A percentile compares a stretch with the other conserved stretches of the same genome.
These are phyloP conservation scores for Phytophthora colocasiae DNA, from an alignment of 352 stramenopile species.

Conservation along the genomic window DNA sequence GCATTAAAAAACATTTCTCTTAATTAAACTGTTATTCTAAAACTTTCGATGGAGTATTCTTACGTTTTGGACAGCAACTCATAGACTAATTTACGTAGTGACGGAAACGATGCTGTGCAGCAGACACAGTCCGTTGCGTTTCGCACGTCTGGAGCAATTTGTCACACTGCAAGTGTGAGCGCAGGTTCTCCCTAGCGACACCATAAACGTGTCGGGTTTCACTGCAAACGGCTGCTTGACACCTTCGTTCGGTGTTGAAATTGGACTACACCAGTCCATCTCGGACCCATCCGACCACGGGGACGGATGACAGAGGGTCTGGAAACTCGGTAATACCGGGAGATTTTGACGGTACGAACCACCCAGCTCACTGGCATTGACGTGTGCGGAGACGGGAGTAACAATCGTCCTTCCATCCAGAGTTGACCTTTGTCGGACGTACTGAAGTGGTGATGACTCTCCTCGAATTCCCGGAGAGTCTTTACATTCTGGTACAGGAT, in stretches of 20 bases:
- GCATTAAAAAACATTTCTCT: too few species aligned
- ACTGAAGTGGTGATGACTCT: conserved; percentile 19
- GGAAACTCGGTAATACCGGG: conserved; percentile 37
- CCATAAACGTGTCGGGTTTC: conserved; percentile 2
- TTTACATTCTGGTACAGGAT: conserved; percentile 2
- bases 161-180: conserved; percentile 16
- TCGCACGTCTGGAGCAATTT: conserved; percentile 25
- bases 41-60: too few species aligned
- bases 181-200: conserved; percentile 13
- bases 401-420: conserved; percentile 23
- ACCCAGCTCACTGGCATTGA: conserved; percentile 19
- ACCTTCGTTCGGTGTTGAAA: conserved; percentile 2
- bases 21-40: too few species aligned
- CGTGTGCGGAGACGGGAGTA: conserved; percentile 29
- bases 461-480: conserved; percentile 7
- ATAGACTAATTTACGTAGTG: conserved; percentile 22
- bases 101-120: conserved; percentile 21
- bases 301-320: conserved; percentile 23
- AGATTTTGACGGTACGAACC: conserved; percentile 8
- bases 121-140: conserved; percentile 32
- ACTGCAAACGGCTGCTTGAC: not conserved
- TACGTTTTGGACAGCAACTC: conserved; percentile 7
- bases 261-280: conserved; percentile 11
- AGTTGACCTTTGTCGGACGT: conserved; percentile 16
- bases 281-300: conserved; percentile 15